Evolutionary conservation across 495 filamentous ascomycete genomes (phyloP).

Genomic region (Aspergillus olivimuriae): DNA sequence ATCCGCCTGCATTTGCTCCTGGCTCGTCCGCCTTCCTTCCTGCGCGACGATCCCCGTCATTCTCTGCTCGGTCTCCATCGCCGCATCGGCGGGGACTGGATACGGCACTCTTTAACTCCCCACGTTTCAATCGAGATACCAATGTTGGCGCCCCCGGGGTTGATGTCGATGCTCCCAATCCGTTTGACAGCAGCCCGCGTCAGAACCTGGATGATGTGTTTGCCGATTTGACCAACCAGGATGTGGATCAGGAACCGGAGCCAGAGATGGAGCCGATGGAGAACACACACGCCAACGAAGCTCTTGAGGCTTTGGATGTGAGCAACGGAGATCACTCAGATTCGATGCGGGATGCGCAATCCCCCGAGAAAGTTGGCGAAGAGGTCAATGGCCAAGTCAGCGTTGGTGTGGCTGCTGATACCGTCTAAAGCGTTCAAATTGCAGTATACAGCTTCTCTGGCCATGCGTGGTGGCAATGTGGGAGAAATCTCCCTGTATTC

Average conservation of each 20-base stretch:
- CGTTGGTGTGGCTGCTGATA: not conserved
- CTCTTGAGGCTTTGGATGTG: constrained; percentile 38
- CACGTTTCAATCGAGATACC: constrained; percentile 29
- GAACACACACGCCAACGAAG: constrained; percentile 42
- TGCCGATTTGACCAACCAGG: constrained; percentile 43
- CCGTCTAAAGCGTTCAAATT: not conserved
- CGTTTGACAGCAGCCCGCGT: constrained; percentile 37
- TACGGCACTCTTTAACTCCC: constrained; percentile 36
- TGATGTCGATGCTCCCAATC: constrained; percentile 20
- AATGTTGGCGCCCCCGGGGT: constrained; percentile 15
- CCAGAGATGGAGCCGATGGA: constrained; percentile 31
- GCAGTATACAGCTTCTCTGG: no score
- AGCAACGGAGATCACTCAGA: constrained; percentile 27
- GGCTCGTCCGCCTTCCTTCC: constrained; percentile 36
- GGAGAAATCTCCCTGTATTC: no score
- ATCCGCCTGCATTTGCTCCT: constrained; percentile 35
- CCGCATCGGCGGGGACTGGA: constrained; percentile 29
- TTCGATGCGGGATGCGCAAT: constrained; percentile 8
- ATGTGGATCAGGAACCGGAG: constrained; percentile 25
- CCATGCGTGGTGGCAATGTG: no score
- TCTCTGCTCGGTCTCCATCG: constrained; percentile 35
- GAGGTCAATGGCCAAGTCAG: constrained; percentile 10
- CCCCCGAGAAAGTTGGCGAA: constrained; percentile 8
- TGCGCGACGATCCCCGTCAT: constrained; percentile 31
- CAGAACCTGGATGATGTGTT: constrained; percentile 42